Conservation (phyloP, 106 monocot genomes). For the Dendrobium chrysotoxum region DNA sequence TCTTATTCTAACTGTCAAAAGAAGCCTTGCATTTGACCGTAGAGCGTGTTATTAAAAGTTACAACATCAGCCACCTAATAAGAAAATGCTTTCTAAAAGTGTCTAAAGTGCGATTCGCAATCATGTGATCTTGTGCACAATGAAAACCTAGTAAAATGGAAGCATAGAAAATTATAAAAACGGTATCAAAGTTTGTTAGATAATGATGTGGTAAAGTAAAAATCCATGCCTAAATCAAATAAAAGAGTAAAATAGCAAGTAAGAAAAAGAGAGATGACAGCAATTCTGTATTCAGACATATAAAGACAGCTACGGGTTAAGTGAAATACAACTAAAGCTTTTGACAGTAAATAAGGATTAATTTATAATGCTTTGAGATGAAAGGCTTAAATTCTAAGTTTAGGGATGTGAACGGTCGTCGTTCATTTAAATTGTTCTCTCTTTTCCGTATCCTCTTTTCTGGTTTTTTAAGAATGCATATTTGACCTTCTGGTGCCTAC, state of each 20-base stretch:
- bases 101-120: not conserved
- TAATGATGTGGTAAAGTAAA: not conserved
- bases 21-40: not conserved
- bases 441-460: not conserved
- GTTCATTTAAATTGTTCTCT: not conserved
- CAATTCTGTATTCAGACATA: not conserved
- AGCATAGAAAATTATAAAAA: not conserved
- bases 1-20: not conserved
- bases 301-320: not conserved
- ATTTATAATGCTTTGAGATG: not conserved
- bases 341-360: not conserved
- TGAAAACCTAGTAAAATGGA: not conserved
- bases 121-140: not conserved
- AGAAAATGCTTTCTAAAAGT: not conserved
- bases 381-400: not conserved
- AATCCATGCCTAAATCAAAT: not conserved
- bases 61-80: not conserved
- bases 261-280: not conserved
- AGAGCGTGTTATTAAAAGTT: not conserved
- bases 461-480: not conserved
- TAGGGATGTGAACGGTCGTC: not conserved
- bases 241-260: not conserved
- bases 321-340: not conserved
- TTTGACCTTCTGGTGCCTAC: not conserved
- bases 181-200: not conserved